Percentiles rank a stretch among this genome's conserved stretches.
phyloP scores from a whole-genome alignment of 768 basidiomycete genomes.

The Amanita rubescens region DNA sequence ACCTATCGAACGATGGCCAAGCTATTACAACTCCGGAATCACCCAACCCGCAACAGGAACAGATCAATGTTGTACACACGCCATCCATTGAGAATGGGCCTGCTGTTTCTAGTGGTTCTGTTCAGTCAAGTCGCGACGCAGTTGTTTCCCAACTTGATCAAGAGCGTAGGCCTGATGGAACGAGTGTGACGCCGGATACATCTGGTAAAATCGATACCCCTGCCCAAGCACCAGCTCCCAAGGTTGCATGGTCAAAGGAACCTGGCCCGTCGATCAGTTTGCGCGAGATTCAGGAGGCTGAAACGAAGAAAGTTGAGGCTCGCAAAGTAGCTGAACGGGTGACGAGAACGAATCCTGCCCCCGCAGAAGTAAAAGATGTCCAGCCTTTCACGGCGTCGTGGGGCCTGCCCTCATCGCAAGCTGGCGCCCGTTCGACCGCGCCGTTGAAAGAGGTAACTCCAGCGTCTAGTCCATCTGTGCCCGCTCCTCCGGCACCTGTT shows the following conservation, averaged over 20 bases:
- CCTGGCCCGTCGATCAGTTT: constrained; percentile 52
- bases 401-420: constrained; percentile 83
- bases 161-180: neutral
- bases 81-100: constrained; percentile 5
- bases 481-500: constrained; percentile 38
- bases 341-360: constrained; percentile 33
- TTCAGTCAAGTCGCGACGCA: constrained; percentile 10
- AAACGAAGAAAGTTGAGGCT: constrained; percentile 72
- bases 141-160: neutral
- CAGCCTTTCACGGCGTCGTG: constrained; percentile 69
- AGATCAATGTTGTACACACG: constrained; percentile 7
- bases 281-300: constrained; percentile 93
- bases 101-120: neutral
- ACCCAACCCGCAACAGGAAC: neutral
- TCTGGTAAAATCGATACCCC: constrained; percentile 1
- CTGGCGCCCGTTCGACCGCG: constrained; percentile 40
- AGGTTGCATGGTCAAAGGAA: constrained; percentile 61
- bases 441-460: constrained; percentile 34
- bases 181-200: neutral
- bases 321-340: constrained; percentile 64
- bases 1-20: constrained; percentile 22
- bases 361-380: constrained; percentile 36
- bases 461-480: constrained; percentile 19
- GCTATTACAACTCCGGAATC: neutral
- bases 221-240: constrained; percentile 20